phyloP scores from a whole-genome alignment of 108 stramenopile species.

The Cyclotella baltica region DNA sequence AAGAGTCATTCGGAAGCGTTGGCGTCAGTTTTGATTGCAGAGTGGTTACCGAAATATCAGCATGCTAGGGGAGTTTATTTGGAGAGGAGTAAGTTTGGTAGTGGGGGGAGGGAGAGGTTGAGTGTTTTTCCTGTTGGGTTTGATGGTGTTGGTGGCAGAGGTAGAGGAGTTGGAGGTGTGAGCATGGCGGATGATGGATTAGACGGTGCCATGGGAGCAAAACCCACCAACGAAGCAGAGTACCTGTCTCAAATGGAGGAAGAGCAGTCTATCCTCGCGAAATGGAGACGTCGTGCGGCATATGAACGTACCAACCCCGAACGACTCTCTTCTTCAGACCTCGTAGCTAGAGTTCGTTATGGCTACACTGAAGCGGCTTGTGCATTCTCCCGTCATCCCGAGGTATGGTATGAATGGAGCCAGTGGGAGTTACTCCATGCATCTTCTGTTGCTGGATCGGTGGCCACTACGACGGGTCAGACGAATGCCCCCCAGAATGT shows the following conservation, averaged over 20 bases:
- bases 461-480: constrained; percentile 17
- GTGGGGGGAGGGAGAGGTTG: constrained; percentile 56
- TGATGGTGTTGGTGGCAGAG: constrained; percentile 7
- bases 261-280: constrained; percentile 62
- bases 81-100: constrained; percentile 81
- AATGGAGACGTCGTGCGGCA: constrained; percentile 76
- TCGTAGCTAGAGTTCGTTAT: constrained; percentile 66
- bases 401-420: constrained; percentile 92
- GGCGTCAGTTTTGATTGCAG: constrained; percentile 76
- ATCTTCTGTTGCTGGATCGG: constrained; percentile 38
- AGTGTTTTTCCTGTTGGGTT: constrained; percentile 73
- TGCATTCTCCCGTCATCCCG: constrained; percentile 78
- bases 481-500: constrained; percentile 7
- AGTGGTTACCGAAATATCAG: constrained; percentile 83
- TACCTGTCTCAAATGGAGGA: constrained; percentile 64
- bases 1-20: constrained; percentile 75
- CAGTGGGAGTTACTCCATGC: constrained; percentile 78
- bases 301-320: constrained; percentile 94
- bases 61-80: constrained; percentile 88
- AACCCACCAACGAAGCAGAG: constrained; percentile 50
- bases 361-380: constrained; percentile 82
- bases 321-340: constrained; percentile 63
- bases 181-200: constrained; percentile 23
- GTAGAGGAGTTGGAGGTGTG: constrained; percentile 11
- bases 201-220: constrained; percentile 25